Percentiles rank a stretch among this genome's conserved stretches.
Conservation (phyloP, 2,329 filamentous ascomycete genomes). For the Dryadomyces quercus-mongolicae region DNA sequence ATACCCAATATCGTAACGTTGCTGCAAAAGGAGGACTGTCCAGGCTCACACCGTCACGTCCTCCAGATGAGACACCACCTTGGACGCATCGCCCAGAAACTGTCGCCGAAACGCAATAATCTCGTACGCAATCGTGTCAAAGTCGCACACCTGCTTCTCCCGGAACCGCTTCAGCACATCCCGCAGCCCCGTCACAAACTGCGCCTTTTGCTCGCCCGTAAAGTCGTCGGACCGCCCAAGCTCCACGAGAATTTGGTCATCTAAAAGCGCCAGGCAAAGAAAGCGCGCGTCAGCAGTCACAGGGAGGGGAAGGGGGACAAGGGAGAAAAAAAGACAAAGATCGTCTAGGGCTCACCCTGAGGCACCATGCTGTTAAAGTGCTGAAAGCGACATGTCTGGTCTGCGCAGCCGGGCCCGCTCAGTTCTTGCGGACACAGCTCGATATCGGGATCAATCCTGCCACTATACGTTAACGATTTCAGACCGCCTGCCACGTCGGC, state of each 20-base stretch:
- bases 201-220: constrained; percentile 45
- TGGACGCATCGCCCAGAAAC: constrained; percentile 52
- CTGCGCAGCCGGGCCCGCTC: constrained; percentile 55
- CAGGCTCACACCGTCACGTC: constrained; percentile 7
- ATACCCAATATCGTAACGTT: not conserved
- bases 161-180: constrained; percentile 49
- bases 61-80: constrained; percentile 40
- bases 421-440: constrained; percentile 69
- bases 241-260: constrained; percentile 61
- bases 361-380: constrained; percentile 67
- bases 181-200: constrained; percentile 51
- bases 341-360: constrained; percentile 52
- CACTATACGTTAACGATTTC: constrained; percentile 85
- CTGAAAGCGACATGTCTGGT: constrained; percentile 59
- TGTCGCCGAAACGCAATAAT: constrained; percentile 55
- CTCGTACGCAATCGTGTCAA: constrained; percentile 51
- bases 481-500: constrained; percentile 62
- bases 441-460: constrained; percentile 67
- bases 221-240: constrained; percentile 56
- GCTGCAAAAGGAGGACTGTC: not conserved
- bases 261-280: constrained; percentile 30
- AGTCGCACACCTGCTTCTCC: constrained; percentile 49
- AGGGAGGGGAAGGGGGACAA: constrained; percentile 22
- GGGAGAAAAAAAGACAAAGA: not conserved
- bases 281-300: constrained; percentile 32